Evolutionary conservation across 164 flowering plant genomes (phyloP), one percentile per base, ranked within the genome.

Genomic region (Protea cynaroides): DNA sequence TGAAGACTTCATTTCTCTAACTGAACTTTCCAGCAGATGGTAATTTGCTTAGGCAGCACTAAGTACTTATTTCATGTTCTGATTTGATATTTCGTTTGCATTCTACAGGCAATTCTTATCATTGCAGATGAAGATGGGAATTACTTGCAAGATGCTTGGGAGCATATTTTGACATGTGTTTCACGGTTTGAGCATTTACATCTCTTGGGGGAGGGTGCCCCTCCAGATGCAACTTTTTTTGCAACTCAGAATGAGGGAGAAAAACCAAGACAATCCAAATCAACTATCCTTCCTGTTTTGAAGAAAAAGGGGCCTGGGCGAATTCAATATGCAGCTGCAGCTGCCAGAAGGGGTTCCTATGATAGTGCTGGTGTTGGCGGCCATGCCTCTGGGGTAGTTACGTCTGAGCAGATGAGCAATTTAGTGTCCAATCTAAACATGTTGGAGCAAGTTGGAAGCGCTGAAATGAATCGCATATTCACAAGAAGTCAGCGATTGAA

Each of bases 161-260:
- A 95, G 73, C 99, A 95, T 75, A 81, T 95, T 62, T 83, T 95
- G 82, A 95, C 96, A 24, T 95, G 99, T 78, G 95, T 95, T 69
- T 95, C 99, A 25, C 82, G 99, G 65, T 95, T 92, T 80, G 98
- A 95, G 69, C 97, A 95, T 80, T 79, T 95, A 76, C 99, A 90
- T 83, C 97, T 92, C 52, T 73, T 92, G 80, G 99, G 99, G 25
- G 96, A 92, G 72, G 99, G 98, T 73, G 96, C 95, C 74, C 98
- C 99, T 53, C 97, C 99, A 19, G 99, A 95, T 82, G 97, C 99
- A 19, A 83, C 98, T n/a, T 92, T 95, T 80, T 95, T 92, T 80
- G 86, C 95, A 21, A 64, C 83, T 68, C 96, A 85, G 69, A 92
- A 81, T 80, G 98, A 88, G 21, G 70, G 79, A 53, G 98, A 92